phyloP scores from a whole-genome alignment of 2,329 filamentous ascomycete genomes.

The Paecilomyces dactylethromorphus region DNA sequence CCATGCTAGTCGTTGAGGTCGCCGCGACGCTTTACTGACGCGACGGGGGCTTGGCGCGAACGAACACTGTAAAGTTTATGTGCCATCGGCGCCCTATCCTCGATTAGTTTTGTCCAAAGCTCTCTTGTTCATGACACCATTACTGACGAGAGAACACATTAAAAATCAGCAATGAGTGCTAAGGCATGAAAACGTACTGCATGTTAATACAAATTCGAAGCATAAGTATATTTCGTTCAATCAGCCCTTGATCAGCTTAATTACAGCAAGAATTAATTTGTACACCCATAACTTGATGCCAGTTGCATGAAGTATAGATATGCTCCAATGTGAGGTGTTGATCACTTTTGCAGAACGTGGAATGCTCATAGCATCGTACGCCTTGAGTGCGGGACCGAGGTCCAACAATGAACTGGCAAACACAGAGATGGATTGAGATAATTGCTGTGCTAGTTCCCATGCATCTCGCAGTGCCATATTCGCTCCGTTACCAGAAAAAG shows the following conservation, averaged over 20 bases:
- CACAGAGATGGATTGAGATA: conserved; percentile 22
- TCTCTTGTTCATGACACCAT: too few relatives aligned
- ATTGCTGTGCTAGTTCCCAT: conserved; percentile 40
- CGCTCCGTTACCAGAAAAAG: conserved; percentile 45
- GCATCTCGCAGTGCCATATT: conserved; percentile 44
- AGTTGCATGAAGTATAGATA: conserved; percentile 5
- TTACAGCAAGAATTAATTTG: neutral
- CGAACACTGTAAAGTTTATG: too few relatives aligned
- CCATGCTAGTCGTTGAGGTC: too few relatives aligned
- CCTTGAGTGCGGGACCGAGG: conserved; percentile 14
- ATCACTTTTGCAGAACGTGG: conserved; percentile 19
- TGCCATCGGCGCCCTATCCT: too few relatives aligned
- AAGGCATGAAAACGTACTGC: too few relatives aligned
- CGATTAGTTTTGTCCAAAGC: too few relatives aligned
- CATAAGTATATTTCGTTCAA: too few relatives aligned
- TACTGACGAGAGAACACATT: too few relatives aligned
- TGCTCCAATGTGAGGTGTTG: conserved; percentile 4
- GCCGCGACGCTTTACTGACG: too few relatives aligned
- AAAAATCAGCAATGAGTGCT: too few relatives aligned
- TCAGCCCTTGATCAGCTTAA: neutral
- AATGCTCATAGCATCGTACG: conserved; percentile 32
- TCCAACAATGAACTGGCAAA: neutral
- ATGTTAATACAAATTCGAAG: too few relatives aligned
- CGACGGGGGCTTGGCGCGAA: too few relatives aligned
- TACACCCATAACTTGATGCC: conserved; percentile 4